Conservation (phyloP, 345 rosid species). For the Eucalyptus pauciflora region DNA sequence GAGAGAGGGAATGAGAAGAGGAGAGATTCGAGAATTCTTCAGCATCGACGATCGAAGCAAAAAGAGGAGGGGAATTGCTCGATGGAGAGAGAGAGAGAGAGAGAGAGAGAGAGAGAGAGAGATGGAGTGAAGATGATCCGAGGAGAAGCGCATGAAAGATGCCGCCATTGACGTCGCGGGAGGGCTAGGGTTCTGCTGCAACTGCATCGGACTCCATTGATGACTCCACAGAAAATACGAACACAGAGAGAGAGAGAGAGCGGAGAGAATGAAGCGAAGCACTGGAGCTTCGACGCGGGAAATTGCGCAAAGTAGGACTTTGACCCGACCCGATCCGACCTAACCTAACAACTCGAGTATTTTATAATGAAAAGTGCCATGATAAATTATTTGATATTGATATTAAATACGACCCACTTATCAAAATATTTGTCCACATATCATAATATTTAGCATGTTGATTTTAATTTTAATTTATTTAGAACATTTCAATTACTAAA, state of each 20-base stretch:
- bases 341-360: neutral
- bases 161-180: conserved; percentile 33
- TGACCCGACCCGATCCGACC: neutral
- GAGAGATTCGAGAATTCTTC: neutral
- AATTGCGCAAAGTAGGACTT: neutral
- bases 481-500: neutral
- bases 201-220: neutral
- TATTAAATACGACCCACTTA: neutral
- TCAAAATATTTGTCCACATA: neutral
- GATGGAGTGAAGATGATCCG: conserved; percentile 54
- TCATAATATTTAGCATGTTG: neutral
- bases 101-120: neutral
- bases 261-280: neutral
- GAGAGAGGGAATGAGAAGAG: neutral
- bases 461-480: neutral
- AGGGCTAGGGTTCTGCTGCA: conserved; percentile 2
- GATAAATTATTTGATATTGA: neutral
- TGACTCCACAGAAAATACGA: neutral
- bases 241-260: neutral
- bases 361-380: neutral
- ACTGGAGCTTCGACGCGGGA: neutral
- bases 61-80: conserved; percentile 11
- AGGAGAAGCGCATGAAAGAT: conserved; percentile 33
- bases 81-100: conserved; percentile 30
- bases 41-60: neutral